phyloP scores from a whole-genome alignment of 208 protist genomes.

The Leishmania martiniquensis region DNA sequence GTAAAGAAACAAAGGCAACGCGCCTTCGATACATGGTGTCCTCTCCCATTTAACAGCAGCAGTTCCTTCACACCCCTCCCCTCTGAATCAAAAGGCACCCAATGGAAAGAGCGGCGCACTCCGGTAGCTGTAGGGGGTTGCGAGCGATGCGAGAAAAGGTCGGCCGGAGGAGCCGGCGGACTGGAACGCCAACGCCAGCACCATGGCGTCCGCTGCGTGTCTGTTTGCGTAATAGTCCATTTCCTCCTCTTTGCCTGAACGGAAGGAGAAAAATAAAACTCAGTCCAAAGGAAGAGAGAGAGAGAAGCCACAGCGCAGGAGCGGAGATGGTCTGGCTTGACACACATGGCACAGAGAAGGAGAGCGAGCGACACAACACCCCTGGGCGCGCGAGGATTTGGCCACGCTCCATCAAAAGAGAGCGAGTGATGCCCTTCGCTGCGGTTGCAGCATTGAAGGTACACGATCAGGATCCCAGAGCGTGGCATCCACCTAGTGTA shows the following conservation, averaged over 20 bases:
- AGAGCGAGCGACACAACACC: too few species aligned
- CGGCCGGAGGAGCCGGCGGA: too few species aligned
- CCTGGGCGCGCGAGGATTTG: too few species aligned
- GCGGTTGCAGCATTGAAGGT: neutral
- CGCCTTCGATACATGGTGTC: neutral
- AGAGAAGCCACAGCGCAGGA: neutral
- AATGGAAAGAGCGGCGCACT: too few species aligned
- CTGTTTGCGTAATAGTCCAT: too few species aligned
- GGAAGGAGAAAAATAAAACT: neutral
- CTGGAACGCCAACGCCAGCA: too few species aligned
- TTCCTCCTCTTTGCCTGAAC: too few species aligned
- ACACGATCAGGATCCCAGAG: neutral
- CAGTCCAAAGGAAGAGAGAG: neutral
- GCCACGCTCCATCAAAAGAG: too few species aligned
- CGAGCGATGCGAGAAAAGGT: neutral
- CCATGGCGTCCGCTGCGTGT: too few species aligned
- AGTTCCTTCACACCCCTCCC: too few species aligned
- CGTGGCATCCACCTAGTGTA: neutral
- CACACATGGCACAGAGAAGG: neutral
- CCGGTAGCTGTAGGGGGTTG: neutral
- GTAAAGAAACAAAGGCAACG: neutral
- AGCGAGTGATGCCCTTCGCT: neutral
- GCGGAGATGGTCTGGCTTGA: neutral
- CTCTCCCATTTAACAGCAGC: too few species aligned
- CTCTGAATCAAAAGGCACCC: too few species aligned